Conservation (phyloP, 371 early-diverging fungal genomes). For the Umbelopsis sp. region DNA sequence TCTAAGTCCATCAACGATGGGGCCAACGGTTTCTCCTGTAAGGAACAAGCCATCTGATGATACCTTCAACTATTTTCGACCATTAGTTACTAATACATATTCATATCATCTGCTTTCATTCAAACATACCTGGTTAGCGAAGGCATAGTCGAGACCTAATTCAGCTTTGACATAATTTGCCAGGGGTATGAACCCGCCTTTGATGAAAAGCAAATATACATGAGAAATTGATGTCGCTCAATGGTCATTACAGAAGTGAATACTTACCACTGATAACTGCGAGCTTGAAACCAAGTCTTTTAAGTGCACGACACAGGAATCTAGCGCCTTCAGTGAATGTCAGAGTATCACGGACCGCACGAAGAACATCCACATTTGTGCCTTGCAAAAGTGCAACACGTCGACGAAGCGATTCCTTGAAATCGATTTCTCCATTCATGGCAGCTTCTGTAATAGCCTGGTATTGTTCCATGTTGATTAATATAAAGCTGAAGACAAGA, state of each 20-base stretch:
- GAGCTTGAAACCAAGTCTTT: conserved; percentile 89
- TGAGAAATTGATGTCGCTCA: background rate
- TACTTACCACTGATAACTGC: conserved; percentile 89
- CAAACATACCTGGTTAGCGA: conserved; percentile 84
- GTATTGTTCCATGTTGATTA: background rate
- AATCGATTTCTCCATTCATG: conserved; percentile 96
- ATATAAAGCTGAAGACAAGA: background rate
- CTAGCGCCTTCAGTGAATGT: conserved; percentile 93
- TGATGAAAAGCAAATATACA: background rate
- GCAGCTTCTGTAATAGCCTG: conserved; percentile 94
- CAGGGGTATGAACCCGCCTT: conserved; percentile 92
- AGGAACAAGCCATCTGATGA: conserved; percentile 79
- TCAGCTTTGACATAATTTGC: conserved; percentile 88
- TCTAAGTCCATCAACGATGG: conserved; percentile 88
- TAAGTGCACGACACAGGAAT: conserved; percentile 85
- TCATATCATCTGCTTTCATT: background rate
- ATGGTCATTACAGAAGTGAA: background rate
- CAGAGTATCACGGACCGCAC: conserved; percentile 73
- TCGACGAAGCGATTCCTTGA: conserved; percentile 86
- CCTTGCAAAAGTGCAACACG: conserved; percentile 90
- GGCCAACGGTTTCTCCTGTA: conserved; percentile 86
- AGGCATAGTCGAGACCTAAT: conserved; percentile 93
- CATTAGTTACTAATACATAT: background rate
- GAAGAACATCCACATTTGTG: conserved; percentile 80
- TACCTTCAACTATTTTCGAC: conserved; percentile 64